Evolutionary conservation across 2,329 filamentous ascomycete genomes (phyloP).

Genomic region (Claviceps quebecensis): DNA sequence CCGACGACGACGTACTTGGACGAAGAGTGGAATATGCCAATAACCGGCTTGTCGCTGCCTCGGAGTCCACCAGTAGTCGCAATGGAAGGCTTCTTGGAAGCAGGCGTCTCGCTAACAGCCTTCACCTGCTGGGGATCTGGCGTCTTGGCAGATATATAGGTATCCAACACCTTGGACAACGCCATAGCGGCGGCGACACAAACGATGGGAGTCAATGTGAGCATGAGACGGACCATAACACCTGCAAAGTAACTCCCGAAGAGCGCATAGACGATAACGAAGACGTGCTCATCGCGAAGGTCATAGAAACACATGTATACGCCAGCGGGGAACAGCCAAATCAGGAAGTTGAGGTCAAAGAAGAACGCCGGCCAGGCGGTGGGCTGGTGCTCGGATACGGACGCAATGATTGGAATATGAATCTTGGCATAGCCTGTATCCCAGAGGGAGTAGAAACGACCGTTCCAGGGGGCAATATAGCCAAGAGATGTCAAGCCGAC

Average conservation of each 20-base stretch:
- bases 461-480: constrained; percentile 92
- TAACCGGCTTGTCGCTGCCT: constrained; percentile 54
- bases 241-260: constrained; percentile 96
- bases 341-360: constrained; percentile 94
- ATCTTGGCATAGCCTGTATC: constrained; percentile 98
- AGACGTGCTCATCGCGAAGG: constrained; percentile 91
- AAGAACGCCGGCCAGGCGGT: constrained; percentile 99
- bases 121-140: constrained; percentile 39
- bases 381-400: constrained; percentile 98
- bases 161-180: constrained; percentile 75
- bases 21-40: constrained; percentile 70
- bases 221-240: constrained; percentile 98
- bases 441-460: constrained; percentile 98
- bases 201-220: constrained; percentile 90
- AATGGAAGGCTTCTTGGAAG: constrained; percentile 40
- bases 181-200: constrained; percentile 88
- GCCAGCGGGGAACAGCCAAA: constrained; percentile 97
- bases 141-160: constrained; percentile 56
- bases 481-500: constrained; percentile 78
- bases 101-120: constrained; percentile 32
- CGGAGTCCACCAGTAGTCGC: constrained; percentile 38
- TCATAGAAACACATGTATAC: constrained; percentile 97
- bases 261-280: constrained; percentile 93
- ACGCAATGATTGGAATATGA: constrained; percentile 97
- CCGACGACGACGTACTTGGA: constrained; percentile 70